Conservation (phyloP, 1,139 yeast genomes). For the Yamadazyma dendronema region DNA sequence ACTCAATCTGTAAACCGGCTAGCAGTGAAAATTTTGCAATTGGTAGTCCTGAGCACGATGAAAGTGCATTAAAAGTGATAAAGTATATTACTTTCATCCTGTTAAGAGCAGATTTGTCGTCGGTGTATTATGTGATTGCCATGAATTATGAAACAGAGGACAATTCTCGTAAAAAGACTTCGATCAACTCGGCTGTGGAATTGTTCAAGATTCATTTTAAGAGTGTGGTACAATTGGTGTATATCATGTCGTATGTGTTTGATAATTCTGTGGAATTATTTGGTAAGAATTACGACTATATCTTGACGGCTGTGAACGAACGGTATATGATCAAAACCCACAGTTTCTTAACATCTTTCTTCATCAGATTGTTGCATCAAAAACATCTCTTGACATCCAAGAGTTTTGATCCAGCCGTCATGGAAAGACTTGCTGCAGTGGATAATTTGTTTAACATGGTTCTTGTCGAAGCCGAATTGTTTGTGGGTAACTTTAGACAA, state of each 20-base stretch:
- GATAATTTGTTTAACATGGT: constrained; percentile 36
- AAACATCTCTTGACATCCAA: constrained; percentile 33
- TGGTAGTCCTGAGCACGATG: constrained; percentile 21
- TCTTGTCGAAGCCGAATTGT: constrained; percentile 42
- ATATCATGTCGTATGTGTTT: constrained; percentile 44
- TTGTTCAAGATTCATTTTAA: constrained; percentile 44
- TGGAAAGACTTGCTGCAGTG: constrained; percentile 31
- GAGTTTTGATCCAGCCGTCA: constrained; percentile 19
- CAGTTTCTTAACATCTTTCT: constrained; percentile 40
- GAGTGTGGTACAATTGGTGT: constrained; percentile 44
- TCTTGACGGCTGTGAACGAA: constrained; percentile 40
- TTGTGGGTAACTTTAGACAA: constrained; percentile 44
- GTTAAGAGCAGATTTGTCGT: constrained; percentile 42
- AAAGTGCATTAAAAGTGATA: constrained; percentile 29
- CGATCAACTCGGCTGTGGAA: constrained; percentile 44
- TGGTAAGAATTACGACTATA: constrained; percentile 41
- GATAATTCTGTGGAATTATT: constrained; percentile 45
- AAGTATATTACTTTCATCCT: constrained; percentile 38
- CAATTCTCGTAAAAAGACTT: constrained; percentile 27
- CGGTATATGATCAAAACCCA: constrained; percentile 45
- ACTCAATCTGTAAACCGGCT: constrained; percentile 37
- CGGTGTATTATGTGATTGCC: constrained; percentile 44
- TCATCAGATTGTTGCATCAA: constrained; percentile 41
- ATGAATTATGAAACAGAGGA: constrained; percentile 40
- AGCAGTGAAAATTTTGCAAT: constrained; percentile 15